phyloP scores from a whole-genome alignment of 345 rosid species.

The Raphanus raphanistrum region DNA sequence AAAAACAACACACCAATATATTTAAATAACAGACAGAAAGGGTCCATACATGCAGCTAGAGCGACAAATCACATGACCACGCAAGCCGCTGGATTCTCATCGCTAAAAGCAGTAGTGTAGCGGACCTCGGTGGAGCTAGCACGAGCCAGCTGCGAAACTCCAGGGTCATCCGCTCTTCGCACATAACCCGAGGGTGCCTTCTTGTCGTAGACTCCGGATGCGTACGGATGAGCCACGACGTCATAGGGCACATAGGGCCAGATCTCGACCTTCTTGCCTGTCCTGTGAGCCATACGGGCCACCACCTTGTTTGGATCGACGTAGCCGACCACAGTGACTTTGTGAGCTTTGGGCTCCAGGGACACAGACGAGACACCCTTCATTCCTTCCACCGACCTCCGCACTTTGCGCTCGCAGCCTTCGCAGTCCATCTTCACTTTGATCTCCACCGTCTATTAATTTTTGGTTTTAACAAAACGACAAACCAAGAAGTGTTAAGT shows the following conservation, averaged over 20 bases:
- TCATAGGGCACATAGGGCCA: slow-evolving; percentile 99
- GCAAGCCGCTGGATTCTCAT: slow-evolving; percentile 79
- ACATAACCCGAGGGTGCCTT: slow-evolving; percentile 93
- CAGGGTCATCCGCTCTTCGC: slow-evolving; percentile 61
- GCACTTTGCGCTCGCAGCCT: slow-evolving; percentile 93
- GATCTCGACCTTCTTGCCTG: slow-evolving; percentile 90
- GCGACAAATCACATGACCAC: slow-evolving; percentile 57
- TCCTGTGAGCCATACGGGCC: slow-evolving; percentile 75
- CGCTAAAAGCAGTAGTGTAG: slow-evolving; percentile 96
- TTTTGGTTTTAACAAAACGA: not conserved
- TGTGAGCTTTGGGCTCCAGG: slow-evolving; percentile 77
- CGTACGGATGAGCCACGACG: slow-evolving; percentile 90
- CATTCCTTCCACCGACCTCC: slow-evolving; percentile 81
- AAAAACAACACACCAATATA: not conserved
- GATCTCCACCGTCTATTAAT: slow-evolving; percentile 75
- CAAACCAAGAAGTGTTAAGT: not conserved
- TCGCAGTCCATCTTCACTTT: slow-evolving; percentile 92
- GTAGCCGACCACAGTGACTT: slow-evolving; percentile 88
- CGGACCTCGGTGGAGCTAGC: slow-evolving; percentile 95
- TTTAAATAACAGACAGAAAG: not conserved
- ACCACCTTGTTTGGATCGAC: slow-evolving; percentile 78
- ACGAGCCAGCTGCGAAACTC: slow-evolving; percentile 70
- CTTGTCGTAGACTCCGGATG: slow-evolving; percentile 81
- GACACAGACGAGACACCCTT: slow-evolving; percentile 80
- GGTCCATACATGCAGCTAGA: not conserved